Evolutionary conservation across 192 early-diverging fungal species (phyloP), one percentile per base, ranked within the genome.

Genomic region (Jimgerdemannia flammicorona): DNA sequence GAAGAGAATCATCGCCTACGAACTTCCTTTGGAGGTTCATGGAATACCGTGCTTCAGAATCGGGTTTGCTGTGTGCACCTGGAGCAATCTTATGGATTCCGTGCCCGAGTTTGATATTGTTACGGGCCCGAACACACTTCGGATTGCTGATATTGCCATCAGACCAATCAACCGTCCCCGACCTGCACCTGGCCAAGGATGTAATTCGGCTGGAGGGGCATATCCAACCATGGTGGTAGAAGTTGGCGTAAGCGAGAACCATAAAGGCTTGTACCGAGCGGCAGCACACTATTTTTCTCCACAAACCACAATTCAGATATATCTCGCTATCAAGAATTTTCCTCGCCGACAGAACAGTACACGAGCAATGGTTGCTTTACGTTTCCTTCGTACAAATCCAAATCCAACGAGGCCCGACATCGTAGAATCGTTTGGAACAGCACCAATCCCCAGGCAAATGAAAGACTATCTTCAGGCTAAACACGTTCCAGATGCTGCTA

Each of bases 201-300:
- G 11, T 59, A 73, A 73, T 29, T 3, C 14, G 66, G 41, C 3
- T 3, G 44, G 72, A n/a, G 66, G 64, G 40, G 40, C 73, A 9
- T 66, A 70, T 14, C 73, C 73, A 74, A 66, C n/a, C 4, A 74
- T 74, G 73, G 64, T 74, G n/a, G 18, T 74, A 18, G 73, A 74
- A 74, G 17, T 74, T 20, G 73, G 73, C 39, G 41, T 2, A 18
- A 40, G 4, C 10, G 42, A 74, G 42, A 39, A 17, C 54, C 6
- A 67, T 19, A 40, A 11, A 17, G 40, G 59, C 44, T 74, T 69
- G 64, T 44, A 74, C 68, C 11, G 11, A 8, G 11, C 43, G 42
- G 20, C 67, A 3, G n/a, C 19, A 69, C 42, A 44, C 64, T 74
- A 74, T 43, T 74, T 74, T 74, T 74, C 73, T 67, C n/a, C 66